Conservation (phyloP, 2,329 filamentous ascomycete genomes). For the Nannizziopsis barbatae region DNA sequence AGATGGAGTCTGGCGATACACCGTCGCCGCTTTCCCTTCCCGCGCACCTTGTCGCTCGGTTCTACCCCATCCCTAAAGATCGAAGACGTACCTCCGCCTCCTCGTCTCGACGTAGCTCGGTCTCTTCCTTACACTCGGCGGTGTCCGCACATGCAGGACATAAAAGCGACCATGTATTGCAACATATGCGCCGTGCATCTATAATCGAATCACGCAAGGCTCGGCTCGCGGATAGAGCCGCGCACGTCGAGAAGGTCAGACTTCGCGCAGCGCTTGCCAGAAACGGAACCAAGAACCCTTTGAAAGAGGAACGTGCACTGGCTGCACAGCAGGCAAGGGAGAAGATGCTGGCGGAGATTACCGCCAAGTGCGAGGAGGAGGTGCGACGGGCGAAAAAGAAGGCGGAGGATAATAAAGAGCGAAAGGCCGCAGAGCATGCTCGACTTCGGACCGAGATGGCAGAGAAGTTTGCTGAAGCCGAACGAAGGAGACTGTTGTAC, state of each 20-base stretch:
- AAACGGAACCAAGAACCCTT: slow-evolving; percentile 44
- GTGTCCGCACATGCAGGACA: slow-evolving; percentile 39
- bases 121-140: slow-evolving; percentile 50
- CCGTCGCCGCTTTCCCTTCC: slow-evolving; percentile 40
- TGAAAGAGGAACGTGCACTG: slow-evolving; percentile 51
- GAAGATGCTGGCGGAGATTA: slow-evolving; percentile 52
- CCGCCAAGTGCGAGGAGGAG: slow-evolving; percentile 55
- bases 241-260: slow-evolving; percentile 55
- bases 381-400: slow-evolving; percentile 55
- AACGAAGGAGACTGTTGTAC: slow-evolving; percentile 43
- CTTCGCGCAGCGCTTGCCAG: slow-evolving; percentile 52
- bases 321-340: slow-evolving; percentile 54
- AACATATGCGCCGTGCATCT: slow-evolving; percentile 53
- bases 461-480: slow-evolving; percentile 53
- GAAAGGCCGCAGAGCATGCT: slow-evolving; percentile 51
- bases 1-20: slow-evolving; percentile 33
- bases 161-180: slow-evolving; percentile 50
- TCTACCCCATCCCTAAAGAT: slow-evolving; percentile 44
- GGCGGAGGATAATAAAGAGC: slow-evolving; percentile 54
- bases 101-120: slow-evolving; percentile 53
- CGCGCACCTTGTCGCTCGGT: slow-evolving; percentile 52
- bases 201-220: slow-evolving; percentile 56
- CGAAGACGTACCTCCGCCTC: slow-evolving; percentile 48
- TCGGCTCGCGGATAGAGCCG: slow-evolving; percentile 51
- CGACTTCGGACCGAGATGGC: slow-evolving; percentile 51